These are phyloP conservation scores for Pseudogymnoascus pannorum DNA, from an alignment of 2,329 filamentous ascomycete species.

Conservation along the genomic window DNA sequence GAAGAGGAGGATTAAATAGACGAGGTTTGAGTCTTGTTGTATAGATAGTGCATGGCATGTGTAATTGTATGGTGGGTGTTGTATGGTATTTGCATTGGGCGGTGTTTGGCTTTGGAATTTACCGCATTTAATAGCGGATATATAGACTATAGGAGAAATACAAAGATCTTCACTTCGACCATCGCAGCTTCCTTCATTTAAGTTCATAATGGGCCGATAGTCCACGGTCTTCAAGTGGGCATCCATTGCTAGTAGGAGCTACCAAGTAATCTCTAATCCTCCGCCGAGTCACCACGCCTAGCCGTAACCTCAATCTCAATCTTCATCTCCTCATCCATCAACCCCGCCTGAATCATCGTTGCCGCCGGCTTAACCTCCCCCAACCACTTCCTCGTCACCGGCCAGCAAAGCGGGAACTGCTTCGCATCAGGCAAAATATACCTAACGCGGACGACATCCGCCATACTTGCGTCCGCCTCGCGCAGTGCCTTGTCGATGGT, in stretches of 20 bases:
- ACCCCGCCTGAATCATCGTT: slow-evolving; percentile 44
- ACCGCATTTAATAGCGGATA: slow-evolving; percentile 2
- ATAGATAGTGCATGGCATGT: slow-evolving; percentile 4
- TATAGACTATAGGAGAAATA: slow-evolving; percentile 8
- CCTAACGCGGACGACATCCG: slow-evolving; percentile 43
- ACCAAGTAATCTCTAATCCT: neutral
- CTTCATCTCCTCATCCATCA: slow-evolving; percentile 44
- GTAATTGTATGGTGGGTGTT: slow-evolving; percentile 5
- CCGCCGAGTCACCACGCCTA: slow-evolving; percentile 6
- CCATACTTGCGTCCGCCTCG: slow-evolving; percentile 36
- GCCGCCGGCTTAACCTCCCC: slow-evolving; percentile 42
- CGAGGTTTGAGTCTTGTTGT: neutral
- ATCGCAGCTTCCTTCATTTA: neutral
- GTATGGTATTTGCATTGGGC: slow-evolving; percentile 7
- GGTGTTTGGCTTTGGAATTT: slow-evolving; percentile 3
- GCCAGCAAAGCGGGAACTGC: slow-evolving; percentile 44
- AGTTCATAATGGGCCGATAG: neutral
- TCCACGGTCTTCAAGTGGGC: neutral
- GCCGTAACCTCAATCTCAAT: slow-evolving; percentile 26
- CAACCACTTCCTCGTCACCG: slow-evolving; percentile 43
- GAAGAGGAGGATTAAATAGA: slow-evolving; percentile 9
- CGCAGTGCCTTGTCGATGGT: slow-evolving; percentile 41
- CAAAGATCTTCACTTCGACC: slow-evolving; percentile 1
- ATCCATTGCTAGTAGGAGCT: neutral
- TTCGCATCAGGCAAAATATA: slow-evolving; percentile 43